Percentiles rank a stretch among this genome's conserved stretches.
These are phyloP conservation scores for Galerina marginata DNA, from an alignment of 768 basidiomycete species.

Conservation along the genomic window DNA sequence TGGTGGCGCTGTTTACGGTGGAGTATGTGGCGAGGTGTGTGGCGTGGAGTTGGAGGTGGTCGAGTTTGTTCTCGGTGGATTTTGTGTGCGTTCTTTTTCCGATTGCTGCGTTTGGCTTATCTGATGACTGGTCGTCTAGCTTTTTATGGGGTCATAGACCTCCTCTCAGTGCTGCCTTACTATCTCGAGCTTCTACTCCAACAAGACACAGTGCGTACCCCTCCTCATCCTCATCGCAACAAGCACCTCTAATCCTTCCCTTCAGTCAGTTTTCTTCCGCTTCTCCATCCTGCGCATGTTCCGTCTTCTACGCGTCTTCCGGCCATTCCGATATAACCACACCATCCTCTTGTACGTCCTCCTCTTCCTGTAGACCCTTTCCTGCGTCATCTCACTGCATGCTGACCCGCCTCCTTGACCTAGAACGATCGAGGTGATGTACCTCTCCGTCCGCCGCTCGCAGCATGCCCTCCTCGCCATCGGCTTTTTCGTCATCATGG, in stretches of 20 bases:
- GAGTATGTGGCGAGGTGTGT: slow-evolving; percentile 78
- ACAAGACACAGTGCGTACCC: slow-evolving; percentile 74
- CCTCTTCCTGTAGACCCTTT: not conserved
- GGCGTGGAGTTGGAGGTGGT: slow-evolving; percentile 78
- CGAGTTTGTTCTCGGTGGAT: slow-evolving; percentile 66
- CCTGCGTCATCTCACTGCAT: not conserved
- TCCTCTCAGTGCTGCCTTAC: slow-evolving; percentile 86
- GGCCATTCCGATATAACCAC: slow-evolving; percentile 85
- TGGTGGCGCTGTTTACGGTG: slow-evolving; percentile 86
- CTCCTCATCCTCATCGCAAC: not conserved
- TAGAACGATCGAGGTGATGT: slow-evolving; percentile 93
- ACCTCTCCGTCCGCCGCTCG: slow-evolving; percentile 82
- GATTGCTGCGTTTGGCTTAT: not conserved
- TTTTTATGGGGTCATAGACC: slow-evolving; percentile 86
- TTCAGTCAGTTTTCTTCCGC: slow-evolving; percentile 81
- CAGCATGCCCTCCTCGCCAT: slow-evolving; percentile 87
- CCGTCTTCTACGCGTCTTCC: slow-evolving; percentile 85
- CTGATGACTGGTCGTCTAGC: slow-evolving; percentile 38
- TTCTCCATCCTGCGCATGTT: slow-evolving; percentile 93
- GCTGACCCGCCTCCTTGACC: not conserved
- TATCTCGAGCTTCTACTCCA: slow-evolving; percentile 84
- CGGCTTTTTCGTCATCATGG: slow-evolving; percentile 88
- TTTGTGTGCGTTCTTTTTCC: slow-evolving; percentile 52
- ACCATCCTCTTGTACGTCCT: slow-evolving; percentile 76
- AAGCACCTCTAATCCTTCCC: not conserved